Evolutionary conservation across 371 early-diverging fungal species (phyloP).

Genomic region (Amoeboaphelidium protococcarum): DNA sequence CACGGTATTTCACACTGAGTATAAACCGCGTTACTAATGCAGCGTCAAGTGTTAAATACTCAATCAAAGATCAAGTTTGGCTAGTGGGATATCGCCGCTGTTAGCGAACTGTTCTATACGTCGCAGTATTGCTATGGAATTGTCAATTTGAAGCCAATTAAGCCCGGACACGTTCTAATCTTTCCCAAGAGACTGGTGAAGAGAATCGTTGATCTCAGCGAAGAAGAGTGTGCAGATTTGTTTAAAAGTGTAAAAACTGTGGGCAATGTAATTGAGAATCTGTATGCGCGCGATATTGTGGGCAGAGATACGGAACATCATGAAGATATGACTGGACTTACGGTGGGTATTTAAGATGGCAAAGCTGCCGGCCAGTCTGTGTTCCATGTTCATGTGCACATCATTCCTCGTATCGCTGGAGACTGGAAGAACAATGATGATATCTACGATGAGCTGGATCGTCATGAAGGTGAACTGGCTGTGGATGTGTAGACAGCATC

Average conservation of each 20-base stretch:
- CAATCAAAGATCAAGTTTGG: too few species aligned
- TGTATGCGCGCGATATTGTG: too few species aligned
- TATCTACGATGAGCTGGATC: slow-evolving; percentile 47
- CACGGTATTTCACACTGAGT: too few species aligned
- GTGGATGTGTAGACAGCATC: too few species aligned
- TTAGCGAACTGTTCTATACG: slow-evolving; percentile 35
- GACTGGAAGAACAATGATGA: slow-evolving; percentile 74
- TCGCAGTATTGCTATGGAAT: slow-evolving; percentile 38
- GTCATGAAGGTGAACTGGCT: slow-evolving; percentile 13
- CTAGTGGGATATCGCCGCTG: too few species aligned
- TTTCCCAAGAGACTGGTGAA: slow-evolving; percentile 32
- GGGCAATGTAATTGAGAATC: slow-evolving; percentile 39
- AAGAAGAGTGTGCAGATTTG: slow-evolving; percentile 55
- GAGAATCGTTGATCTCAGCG: slow-evolving; percentile 38
- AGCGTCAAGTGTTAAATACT: too few species aligned
- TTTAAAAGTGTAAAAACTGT: slow-evolving; percentile 44
- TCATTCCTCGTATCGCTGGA: slow-evolving; percentile 54
- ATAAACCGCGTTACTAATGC: too few species aligned
- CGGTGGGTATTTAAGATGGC: slow-evolving; percentile 29
- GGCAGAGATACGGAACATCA: too few species aligned
- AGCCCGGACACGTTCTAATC: slow-evolving; percentile 54
- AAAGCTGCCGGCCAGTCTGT: slow-evolving; percentile 72
- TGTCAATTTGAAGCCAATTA: slow-evolving; percentile 68
- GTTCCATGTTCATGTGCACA: slow-evolving; percentile 76
- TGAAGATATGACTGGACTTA: not conserved